Conservation (phyloP, 2,329 filamentous ascomycete genomes). For the Paramyrothecium roridum region DNA sequence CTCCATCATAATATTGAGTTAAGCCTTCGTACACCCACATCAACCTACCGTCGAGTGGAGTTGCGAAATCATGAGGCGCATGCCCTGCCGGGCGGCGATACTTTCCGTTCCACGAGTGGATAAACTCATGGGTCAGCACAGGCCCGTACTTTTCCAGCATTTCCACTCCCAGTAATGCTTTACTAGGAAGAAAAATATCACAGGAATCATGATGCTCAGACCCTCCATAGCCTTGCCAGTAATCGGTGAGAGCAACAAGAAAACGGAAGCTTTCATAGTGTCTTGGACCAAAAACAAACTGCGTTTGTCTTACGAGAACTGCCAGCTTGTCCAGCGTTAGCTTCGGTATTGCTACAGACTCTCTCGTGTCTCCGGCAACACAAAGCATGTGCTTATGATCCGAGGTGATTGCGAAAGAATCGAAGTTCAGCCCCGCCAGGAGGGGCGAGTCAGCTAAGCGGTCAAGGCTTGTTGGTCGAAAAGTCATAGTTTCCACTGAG, state of each 20-base stretch:
- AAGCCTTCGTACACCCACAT: conserved; percentile 9
- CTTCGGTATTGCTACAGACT: background rate
- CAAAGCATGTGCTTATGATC: conserved; percentile 6
- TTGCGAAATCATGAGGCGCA: conserved; percentile 3
- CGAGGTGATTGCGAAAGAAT: background rate
- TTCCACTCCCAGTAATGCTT: background rate
- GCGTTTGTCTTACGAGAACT: conserved; percentile 1
- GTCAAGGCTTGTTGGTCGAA: background rate
- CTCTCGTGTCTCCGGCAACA: conserved; percentile 2
- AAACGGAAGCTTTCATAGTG: background rate
- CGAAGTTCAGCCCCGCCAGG: conserved; percentile 2
- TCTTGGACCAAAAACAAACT: conserved; percentile 1
- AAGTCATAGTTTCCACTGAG: background rate
- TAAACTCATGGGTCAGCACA: conserved; percentile 6
- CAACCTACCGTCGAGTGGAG: conserved; percentile 6
- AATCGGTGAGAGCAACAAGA: background rate
- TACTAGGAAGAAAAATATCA: background rate
- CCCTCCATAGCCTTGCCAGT: background rate
- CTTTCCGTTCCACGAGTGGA: conserved; percentile 8
- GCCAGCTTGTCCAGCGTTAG: conserved; percentile 3
- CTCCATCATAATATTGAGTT: conserved; percentile 6
- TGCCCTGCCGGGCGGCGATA: conserved; percentile 8
- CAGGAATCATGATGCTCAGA: conserved; percentile 6
- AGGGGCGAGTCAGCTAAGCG: conserved; percentile 7
- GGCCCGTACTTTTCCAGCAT: background rate